These are phyloP conservation scores for Xylaria nigripes DNA, from an alignment of 495 filamentous ascomycete species.

Conservation along the genomic window DNA sequence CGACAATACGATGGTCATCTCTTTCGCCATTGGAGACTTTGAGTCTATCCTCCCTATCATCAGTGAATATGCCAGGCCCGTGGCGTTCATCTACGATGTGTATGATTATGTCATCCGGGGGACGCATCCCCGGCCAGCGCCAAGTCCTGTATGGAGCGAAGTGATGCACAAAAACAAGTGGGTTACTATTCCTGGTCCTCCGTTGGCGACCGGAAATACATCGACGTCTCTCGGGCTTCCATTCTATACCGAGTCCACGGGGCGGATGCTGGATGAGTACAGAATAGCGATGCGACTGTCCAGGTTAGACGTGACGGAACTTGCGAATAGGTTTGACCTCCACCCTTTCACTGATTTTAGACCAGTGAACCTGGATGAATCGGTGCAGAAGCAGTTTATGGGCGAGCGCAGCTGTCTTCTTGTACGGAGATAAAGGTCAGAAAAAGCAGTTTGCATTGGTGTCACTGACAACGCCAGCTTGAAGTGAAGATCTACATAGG, in stretches of 20 bases:
- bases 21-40: background rate
- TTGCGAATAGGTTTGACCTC: slow-evolving; percentile 1
- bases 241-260: slow-evolving; percentile 5
- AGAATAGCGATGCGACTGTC: background rate
- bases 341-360: background rate
- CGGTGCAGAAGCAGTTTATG: background rate
- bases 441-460: too few relatives aligned
- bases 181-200: slow-evolving; percentile 5
- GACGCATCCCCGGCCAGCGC: background rate
- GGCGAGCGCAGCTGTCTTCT: background rate
- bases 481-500: too few relatives aligned
- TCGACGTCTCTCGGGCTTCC: background rate
- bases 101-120: background rate
- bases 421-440: background rate
- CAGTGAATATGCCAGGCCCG: background rate
- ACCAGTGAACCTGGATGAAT: background rate
- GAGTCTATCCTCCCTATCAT: slow-evolving; percentile 5
- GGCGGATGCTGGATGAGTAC: slow-evolving; percentile 1
- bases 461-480: too few relatives aligned
- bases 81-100: slow-evolving; percentile 3
- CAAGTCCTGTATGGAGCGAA: slow-evolving; percentile 6
- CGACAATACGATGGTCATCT: slow-evolving; percentile 5
- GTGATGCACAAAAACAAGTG: background rate
- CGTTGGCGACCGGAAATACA: background rate
- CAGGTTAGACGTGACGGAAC: background rate